These are phyloP conservation scores for Senna tora DNA, from an alignment of 306 rosid genomes.

Conservation along the genomic window DNA sequence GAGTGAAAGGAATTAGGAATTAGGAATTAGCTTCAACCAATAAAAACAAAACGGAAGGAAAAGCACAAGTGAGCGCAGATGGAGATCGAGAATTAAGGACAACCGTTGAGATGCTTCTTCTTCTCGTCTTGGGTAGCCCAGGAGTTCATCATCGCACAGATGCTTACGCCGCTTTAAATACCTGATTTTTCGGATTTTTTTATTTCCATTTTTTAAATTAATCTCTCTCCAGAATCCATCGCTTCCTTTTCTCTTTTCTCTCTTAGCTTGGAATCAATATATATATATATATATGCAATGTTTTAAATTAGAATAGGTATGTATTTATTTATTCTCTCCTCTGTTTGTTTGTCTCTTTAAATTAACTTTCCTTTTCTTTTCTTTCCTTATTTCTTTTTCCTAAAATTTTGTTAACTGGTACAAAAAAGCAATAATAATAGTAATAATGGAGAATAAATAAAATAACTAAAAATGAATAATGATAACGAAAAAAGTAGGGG, in stretches of 20 bases:
- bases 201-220: background rate
- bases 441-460: background rate
- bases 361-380: background rate
- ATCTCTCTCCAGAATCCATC: conserved; percentile 44
- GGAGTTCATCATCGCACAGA: conserved; percentile 39
- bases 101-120: conserved; percentile 23
- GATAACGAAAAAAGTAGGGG: background rate
- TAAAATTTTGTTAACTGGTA: background rate
- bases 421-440: background rate
- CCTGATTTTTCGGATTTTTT: conserved; percentile 17
- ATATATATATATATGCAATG: too few relatives aligned
- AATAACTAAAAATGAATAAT: background rate
- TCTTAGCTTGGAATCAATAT: too few relatives aligned
- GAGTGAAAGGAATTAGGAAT: background rate
- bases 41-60: background rate
- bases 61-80: background rate
- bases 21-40: background rate
- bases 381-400: background rate
- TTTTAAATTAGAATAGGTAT: background rate
- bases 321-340: conserved; percentile 36
- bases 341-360: conserved; percentile 9
- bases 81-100: background rate
- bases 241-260: background rate
- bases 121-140: conserved; percentile 31
- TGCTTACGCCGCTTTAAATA: conserved; percentile 42